Percentiles rank a stretch among this genome's conserved stretches.
These are phyloP conservation scores for Chalciporus chontae DNA, from an alignment of 768 basidiomycete species.

Conservation along the genomic window DNA sequence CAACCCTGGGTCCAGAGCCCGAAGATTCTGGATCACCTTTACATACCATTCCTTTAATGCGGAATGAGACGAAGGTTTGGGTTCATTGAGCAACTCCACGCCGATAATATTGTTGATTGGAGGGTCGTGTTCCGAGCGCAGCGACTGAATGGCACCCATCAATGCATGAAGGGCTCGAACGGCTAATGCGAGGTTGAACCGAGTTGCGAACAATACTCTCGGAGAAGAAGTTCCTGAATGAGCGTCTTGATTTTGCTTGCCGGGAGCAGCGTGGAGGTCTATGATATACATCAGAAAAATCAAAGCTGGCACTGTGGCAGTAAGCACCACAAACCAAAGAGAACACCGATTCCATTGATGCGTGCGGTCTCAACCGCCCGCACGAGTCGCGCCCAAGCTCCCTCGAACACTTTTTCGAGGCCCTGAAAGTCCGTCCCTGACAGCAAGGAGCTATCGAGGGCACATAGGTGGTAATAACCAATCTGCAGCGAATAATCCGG, in stretches of 20 bases:
- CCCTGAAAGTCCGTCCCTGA: slow-evolving; percentile 63
- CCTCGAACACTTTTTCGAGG: slow-evolving; percentile 45
- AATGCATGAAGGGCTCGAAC: slow-evolving; percentile 47
- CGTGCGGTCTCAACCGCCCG: slow-evolving; percentile 58
- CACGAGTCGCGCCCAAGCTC: slow-evolving; percentile 66
- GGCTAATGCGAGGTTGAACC: slow-evolving; percentile 44
- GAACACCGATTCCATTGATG: slow-evolving; percentile 60
- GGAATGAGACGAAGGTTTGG: slow-evolving; percentile 46
- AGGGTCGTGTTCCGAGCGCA: slow-evolving; percentile 49
- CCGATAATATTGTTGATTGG: slow-evolving; percentile 48
- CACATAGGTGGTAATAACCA: slow-evolving; percentile 69
- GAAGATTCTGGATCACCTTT: slow-evolving; percentile 50
- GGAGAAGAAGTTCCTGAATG: slow-evolving; percentile 60
- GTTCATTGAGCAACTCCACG: slow-evolving; percentile 60
- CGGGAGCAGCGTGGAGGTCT: slow-evolving; percentile 76
- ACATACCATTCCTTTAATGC: slow-evolving; percentile 62
- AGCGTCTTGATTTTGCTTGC: slow-evolving; percentile 68
- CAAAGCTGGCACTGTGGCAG: not conserved
- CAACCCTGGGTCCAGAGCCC: slow-evolving; percentile 47
- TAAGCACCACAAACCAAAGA: slow-evolving; percentile 49
- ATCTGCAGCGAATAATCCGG: slow-evolving; percentile 41
- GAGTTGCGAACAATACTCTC: slow-evolving; percentile 46
- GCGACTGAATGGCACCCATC: slow-evolving; percentile 29
- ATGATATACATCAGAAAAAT: slow-evolving; percentile 22
- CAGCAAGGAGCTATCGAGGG: slow-evolving; percentile 54